Base-by-base conservation (phyloP, 768 basidiomycete genomes). In the Mycena filopes region DNA sequence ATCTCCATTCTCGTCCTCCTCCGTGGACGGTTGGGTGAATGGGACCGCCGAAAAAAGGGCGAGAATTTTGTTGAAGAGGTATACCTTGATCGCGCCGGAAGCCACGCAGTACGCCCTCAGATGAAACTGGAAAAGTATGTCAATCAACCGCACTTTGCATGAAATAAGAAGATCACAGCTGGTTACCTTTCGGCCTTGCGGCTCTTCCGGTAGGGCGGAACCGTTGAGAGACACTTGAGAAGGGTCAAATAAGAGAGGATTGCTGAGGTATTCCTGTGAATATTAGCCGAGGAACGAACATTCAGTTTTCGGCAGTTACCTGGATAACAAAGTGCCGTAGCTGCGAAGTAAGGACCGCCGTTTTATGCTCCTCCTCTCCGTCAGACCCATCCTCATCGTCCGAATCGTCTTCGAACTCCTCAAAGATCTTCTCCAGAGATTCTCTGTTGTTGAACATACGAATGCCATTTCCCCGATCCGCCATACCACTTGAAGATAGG, bases 291-390 rank as follows among this genome's bases (percentile, higher is more conserved):
- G 43, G 29, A 50, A 20, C n/a, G 58, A 55, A 16, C 54, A 58
- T 36, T 63, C 26, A 62, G 20, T 28, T 16, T 18, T 68, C 36
- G 36, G 74, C 26, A 23, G 25, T 66, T 66, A 95, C 97, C 88
- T 99, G 98, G 40, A 98, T 88, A 20, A 99, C 95, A 77, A 98
- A 99, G 77, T 98, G 94, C 26, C 97, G 87, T 46, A 99, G 82
- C 70, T 98, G 97, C 12, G 94, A 95, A 15, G 89, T 91, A 57
- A 88, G 83, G 5, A 98, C 86, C 9, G 88, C 82, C 0, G 88
- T 91, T 25, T 74, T 77, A 36, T 74, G 65, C 40, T 77, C 57
- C 40, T 77, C 57, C 40, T 54, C 64, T 31, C n/a, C 62, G 2
- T 16, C 76, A 31, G 79, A 74, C 9, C 72, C 73, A 3, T 75